Percentiles rank a stretch among this genome's conserved stretches.
phyloP scores from a whole-genome alignment of 192 early-diverging fungal genomes.

The Umbelopsis isabellina region DNA sequence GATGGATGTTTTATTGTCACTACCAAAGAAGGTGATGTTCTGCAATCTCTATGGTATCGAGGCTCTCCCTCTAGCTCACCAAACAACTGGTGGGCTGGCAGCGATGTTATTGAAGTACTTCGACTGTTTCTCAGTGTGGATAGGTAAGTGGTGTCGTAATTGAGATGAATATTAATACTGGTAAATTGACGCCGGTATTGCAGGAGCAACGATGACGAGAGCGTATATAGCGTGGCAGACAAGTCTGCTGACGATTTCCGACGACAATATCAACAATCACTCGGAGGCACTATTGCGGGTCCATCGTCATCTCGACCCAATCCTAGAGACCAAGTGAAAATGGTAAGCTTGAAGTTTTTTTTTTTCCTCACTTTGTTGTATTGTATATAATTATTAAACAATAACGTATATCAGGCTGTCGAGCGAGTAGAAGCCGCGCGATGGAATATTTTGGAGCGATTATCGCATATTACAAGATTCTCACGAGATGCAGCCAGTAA shows the following conservation, averaged over 20 bases:
- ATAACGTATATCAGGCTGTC: not conserved
- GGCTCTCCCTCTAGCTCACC: not conserved
- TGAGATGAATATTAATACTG: not conserved
- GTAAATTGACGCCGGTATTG: not conserved
- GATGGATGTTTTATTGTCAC: slow-evolving; percentile 30
- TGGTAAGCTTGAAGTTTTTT: not conserved
- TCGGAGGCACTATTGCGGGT: not conserved
- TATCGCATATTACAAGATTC: slow-evolving; percentile 71
- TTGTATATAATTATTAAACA: not conserved
- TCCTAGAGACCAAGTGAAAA: slow-evolving; percentile 9
- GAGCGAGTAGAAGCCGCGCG: slow-evolving; percentile 46
- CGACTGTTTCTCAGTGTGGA: slow-evolving; percentile 28
- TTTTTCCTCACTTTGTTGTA: not conserved
- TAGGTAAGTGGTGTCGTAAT: slow-evolving; percentile 5
- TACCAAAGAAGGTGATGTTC: slow-evolving; percentile 23
- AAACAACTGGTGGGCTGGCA: slow-evolving; percentile 29
- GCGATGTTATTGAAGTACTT: slow-evolving; percentile 33
- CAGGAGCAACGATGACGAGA: slow-evolving; percentile 17
- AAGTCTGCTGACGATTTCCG: not conserved
- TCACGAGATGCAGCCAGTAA: slow-evolving; percentile 65
- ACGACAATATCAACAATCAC: not conserved
- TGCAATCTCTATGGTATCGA: slow-evolving; percentile 31
- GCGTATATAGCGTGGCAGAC: slow-evolving; percentile 11
- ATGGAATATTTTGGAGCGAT: slow-evolving; percentile 76
- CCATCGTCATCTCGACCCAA: not conserved